Evolutionary conservation across 2,329 filamentous ascomycete genomes (phyloP), one percentile per base, ranked within the genome.

Genomic region (Penicillium glabrum): DNA sequence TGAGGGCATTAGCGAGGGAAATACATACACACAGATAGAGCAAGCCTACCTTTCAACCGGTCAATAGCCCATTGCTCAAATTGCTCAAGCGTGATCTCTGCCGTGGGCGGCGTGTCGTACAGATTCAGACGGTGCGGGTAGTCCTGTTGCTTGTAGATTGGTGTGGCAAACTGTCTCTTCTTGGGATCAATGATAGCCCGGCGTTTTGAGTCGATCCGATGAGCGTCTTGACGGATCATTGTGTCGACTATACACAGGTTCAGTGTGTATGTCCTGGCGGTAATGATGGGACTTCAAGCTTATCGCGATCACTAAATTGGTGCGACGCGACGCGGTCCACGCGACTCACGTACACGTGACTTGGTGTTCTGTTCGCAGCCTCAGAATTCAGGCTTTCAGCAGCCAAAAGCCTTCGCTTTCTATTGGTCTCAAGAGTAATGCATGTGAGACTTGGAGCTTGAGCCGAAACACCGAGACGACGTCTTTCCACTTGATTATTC

Each of bases 21-120:
- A 26, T 19, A 19, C n/a, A 14, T 3, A 2, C 16, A 39, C 3
- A 11, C 2, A 8, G 16, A 19, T 41, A 27, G 10, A 13, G 19
- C 19, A 41, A 10, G 52, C 79, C 54, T 79, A 91, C 91, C 85
- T 77, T 91, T 88, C 63, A 99, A 75, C 56, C 95, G 83, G 69
- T 96, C 90, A 69, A 99, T 98, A 11, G 93, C 95, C 95, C 95
- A 99, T 83, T 96, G 92, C 73, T 99, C 95, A 69, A 99, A 99
- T 72, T 99, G 88, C 72, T 99, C 95, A 43, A 99, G 86, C 0
- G 91, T 96, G 66, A 99, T 95, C 71, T 99, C 95, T 47, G 90
- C 89, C 0, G 92, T 97, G 0, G 95, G 95, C 46, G 95, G 90
- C 26, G 88, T 83, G 44, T 86, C 80, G 78, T 99, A 99, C 76